phyloP scores from a whole-genome alignment of 106 monocot species.

The Allium fistulosum region DNA sequence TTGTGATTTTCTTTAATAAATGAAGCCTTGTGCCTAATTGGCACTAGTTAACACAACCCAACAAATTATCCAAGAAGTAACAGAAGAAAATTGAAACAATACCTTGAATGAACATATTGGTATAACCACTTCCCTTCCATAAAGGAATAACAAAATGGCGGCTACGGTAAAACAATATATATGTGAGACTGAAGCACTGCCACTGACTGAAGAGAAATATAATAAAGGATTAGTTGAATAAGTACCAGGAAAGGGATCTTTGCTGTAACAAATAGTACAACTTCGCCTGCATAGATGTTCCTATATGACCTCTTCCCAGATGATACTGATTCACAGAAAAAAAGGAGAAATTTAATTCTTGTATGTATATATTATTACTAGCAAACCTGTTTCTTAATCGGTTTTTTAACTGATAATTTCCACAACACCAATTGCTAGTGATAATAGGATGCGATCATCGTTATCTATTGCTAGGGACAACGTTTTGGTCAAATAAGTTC shows the following conservation, averaged over 20 bases:
- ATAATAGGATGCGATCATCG: too few relatives aligned
- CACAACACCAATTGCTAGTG: too few relatives aligned
- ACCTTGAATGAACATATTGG: conserved; percentile 94
- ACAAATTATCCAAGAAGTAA: neutral
- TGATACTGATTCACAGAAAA: conserved; percentile 58
- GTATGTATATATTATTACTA: too few relatives aligned
- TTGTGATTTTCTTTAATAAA: too few relatives aligned
- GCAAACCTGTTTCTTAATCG: too few relatives aligned
- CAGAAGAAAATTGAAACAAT: neutral
- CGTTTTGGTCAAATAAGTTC: too few relatives aligned
- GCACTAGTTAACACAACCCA: too few relatives aligned
- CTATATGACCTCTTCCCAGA: conserved; percentile 92
- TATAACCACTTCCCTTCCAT: conserved; percentile 83
- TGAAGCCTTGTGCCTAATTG: too few relatives aligned
- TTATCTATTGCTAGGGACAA: too few relatives aligned
- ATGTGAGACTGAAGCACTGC: conserved; percentile 1
- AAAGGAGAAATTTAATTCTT: conserved; percentile 1
- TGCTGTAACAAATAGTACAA: conserved; percentile 68
- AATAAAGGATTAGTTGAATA: neutral
- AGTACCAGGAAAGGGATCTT: conserved; percentile 72
- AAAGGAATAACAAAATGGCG: conserved; percentile 91
- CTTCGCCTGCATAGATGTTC: conserved; percentile 78
- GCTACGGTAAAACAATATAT: conserved; percentile 24
- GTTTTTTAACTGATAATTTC: too few relatives aligned
- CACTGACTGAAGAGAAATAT: neutral